These are phyloP conservation scores for Tetraselmis striata DNA, from an alignment of 139 green algal genomes.

Conservation along the genomic window DNA sequence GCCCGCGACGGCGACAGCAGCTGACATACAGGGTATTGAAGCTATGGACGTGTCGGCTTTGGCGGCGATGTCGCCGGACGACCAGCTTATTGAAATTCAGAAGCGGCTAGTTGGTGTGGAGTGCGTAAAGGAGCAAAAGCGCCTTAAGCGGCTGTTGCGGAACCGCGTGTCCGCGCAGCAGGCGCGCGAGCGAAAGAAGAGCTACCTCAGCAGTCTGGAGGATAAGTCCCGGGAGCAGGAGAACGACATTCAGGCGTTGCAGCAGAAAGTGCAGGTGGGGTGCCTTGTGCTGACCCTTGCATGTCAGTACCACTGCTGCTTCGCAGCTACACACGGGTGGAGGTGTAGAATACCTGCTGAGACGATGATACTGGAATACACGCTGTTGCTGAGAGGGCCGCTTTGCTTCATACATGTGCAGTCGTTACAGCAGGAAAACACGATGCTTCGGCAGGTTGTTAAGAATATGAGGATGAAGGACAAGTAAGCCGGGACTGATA, in stretches of 20 bases:
- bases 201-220: slow-evolving; percentile 63
- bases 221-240: slow-evolving; percentile 18
- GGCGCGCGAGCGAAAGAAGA: slow-evolving; percentile 77
- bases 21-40: neutral
- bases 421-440: slow-evolving; percentile 35
- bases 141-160: slow-evolving; percentile 56
- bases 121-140: slow-evolving; percentile 41
- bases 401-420: slow-evolving; percentile 13
- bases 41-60: neutral
- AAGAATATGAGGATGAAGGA: slow-evolving; percentile 17
- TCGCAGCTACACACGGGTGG: too few species aligned
- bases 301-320: too few species aligned
- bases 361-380: too few species aligned
- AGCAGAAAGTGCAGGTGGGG: neutral
- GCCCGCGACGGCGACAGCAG: neutral
- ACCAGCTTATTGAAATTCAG: slow-evolving; percentile 2
- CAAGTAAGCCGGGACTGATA: neutral
- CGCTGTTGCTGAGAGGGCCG: neutral
- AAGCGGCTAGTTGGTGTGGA: slow-evolving; percentile 7
- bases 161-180: slow-evolving; percentile 83
- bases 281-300: too few species aligned
- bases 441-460: slow-evolving; percentile 40
- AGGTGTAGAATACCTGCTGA: too few species aligned
- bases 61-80: slow-evolving; percentile 9
- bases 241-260: neutral